Base-by-base conservation (phyloP, 225 moss, liverwort and hornwort species). In the Lunularia cruciata region DNA sequence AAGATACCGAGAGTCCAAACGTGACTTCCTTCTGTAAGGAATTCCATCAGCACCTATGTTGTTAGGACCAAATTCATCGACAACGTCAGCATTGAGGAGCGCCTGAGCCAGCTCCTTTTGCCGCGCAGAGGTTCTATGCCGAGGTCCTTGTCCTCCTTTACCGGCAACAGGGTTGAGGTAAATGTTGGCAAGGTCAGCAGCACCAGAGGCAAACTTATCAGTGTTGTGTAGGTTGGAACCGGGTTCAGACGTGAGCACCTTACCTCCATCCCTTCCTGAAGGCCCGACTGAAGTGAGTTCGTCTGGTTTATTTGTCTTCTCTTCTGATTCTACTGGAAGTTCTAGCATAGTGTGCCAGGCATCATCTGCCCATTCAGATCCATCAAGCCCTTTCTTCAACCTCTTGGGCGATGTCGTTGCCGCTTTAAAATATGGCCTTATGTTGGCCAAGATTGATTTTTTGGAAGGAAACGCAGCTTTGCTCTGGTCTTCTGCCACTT, bases 81-180 rank as follows among this genome's bases (percentile, higher is more conserved):
- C 25, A 0, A 63, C 54, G 42, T 83, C 83, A 19, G 75, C 77
- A 3, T 76, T 70, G 0, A 94, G 82, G 47, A 94, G 57, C 55
- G 86, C 84, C 73, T 87, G 81, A 25, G 86, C 91, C 71, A 94
- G 72, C 58, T 80, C 74, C 3, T 73, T 83, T 13, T 74, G 70
- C 40, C 74, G 74, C 7, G 56, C 64, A 22, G 80, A 81, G 15
- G 76, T 76, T 35, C 76, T 47, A 56, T 81, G 76, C 3, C 45
- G 55, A 13, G 80, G 80, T 20, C 80, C 80, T 69, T 76, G 63
- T 7, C 45, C 33, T 31, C 36, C 23, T 1, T 38, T 23, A 19
- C 80, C 73, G 8, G 46, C 63, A 0, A 30, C 49, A 47, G 80
- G 76, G 48, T 81, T 81, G 51, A 81, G 80, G 46, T 38, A 81